A percentile compares a stretch with the other conserved stretches of the same genome.
Conservation (phyloP, 2,329 filamentous ascomycete species). For the Fusarium tupiense region DNA sequence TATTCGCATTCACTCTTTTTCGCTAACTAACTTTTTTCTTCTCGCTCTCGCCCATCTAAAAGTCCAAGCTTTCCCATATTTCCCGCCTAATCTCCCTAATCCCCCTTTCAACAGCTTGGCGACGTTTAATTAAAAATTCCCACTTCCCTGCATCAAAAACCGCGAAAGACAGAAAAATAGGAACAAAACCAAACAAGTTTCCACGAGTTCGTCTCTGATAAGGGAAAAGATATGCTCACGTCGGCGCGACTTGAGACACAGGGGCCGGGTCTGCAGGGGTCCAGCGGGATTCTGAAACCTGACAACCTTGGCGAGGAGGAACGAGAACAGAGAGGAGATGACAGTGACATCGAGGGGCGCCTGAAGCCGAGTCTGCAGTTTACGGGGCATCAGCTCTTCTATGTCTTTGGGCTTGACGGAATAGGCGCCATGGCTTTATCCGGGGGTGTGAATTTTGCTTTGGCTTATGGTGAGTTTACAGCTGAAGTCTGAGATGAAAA, state of each 20-base stretch:
- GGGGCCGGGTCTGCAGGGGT: slow-evolving; percentile 23
- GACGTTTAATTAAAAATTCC: not conserved
- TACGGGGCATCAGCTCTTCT: slow-evolving; percentile 58
- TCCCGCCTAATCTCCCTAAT: slow-evolving; percentile 11
- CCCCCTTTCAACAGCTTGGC: slow-evolving; percentile 4
- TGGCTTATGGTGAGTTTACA: slow-evolving; percentile 57
- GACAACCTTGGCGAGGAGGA: slow-evolving; percentile 19
- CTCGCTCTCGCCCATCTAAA: not conserved
- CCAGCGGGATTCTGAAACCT: slow-evolving; percentile 13
- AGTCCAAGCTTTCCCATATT: not conserved
- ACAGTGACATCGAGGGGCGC: slow-evolving; percentile 23
- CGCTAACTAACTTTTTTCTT: not conserved
- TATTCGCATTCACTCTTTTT: not conserved
- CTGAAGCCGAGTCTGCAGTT: slow-evolving; percentile 53
- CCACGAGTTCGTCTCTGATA: not conserved
- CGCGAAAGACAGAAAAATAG: not conserved
- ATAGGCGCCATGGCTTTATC: slow-evolving; percentile 58
- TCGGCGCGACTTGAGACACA: slow-evolving; percentile 37
- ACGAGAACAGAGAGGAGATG: slow-evolving; percentile 7
- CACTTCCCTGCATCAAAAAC: not conserved
- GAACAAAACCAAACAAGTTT: not conserved
- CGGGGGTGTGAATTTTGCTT: slow-evolving; percentile 61
- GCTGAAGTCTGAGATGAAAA: not conserved
- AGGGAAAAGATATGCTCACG: slow-evolving; percentile 23
- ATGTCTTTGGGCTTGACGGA: slow-evolving; percentile 59